These are phyloP conservation scores for Pyracantha coccinea DNA, from an alignment of 331 rosid genomes.

Conservation along the genomic window DNA sequence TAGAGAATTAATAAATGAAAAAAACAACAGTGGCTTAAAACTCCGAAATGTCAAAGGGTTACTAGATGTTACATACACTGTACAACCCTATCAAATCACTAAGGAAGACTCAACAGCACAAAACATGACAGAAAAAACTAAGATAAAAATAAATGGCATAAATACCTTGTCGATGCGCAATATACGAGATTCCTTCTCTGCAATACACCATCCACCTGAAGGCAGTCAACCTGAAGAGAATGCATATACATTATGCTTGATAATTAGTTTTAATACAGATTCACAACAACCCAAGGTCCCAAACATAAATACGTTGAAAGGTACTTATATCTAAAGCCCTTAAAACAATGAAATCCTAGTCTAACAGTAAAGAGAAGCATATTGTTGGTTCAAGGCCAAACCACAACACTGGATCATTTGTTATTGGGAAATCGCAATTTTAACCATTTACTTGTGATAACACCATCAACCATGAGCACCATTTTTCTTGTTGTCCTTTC, in stretches of 20 bases:
- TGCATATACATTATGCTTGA: neutral
- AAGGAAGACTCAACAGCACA: neutral
- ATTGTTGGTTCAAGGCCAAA: conserved; percentile 2
- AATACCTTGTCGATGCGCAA: conserved; percentile 95
- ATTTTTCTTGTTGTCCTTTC: too few species aligned
- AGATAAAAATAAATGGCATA: conserved; percentile 4
- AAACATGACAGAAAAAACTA: neutral
- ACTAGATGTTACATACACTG: neutral
- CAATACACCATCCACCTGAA: conserved; percentile 84
- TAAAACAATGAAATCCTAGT: neutral
- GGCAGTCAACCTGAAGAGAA: conserved; percentile 77
- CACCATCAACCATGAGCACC: too few species aligned
- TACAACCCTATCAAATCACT: neutral
- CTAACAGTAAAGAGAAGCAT: neutral
- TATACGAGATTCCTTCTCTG: conserved; percentile 91
- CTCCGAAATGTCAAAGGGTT: neutral
- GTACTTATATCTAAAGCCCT: neutral
- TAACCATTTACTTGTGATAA: too few species aligned
- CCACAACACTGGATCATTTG: neutral
- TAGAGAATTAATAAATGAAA: neutral
- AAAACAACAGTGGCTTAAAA: neutral
- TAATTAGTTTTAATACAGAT: neutral
- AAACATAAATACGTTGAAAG: neutral
- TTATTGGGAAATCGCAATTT: too few species aligned
- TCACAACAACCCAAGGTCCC: neutral